Conservation (phyloP, 805 yeast species). For the Lipomyces mesembrius region DNA sequence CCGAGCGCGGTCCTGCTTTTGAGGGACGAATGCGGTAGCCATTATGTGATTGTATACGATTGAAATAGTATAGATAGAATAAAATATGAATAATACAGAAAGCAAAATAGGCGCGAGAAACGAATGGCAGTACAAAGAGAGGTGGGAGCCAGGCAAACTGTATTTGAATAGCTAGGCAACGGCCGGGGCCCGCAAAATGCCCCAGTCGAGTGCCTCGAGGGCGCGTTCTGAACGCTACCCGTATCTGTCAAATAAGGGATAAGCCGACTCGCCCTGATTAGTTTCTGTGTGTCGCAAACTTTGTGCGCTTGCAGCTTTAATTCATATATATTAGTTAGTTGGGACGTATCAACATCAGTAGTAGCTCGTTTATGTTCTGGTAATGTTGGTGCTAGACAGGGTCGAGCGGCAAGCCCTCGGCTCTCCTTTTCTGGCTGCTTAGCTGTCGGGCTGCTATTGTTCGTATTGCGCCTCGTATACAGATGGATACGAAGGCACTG, state of each 20-base stretch:
- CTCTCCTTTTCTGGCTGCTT: too few species aligned
- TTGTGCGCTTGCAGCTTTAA: neutral
- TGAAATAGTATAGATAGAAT: neutral
- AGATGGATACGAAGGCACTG: too few species aligned
- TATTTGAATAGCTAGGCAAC: neutral
- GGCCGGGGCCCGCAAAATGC: too few species aligned
- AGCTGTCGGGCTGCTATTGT: too few species aligned
- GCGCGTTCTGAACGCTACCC: neutral
- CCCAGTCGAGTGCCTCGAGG: too few species aligned
- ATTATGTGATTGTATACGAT: conserved; percentile 2
- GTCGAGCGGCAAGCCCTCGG: too few species aligned
- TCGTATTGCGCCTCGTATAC: too few species aligned
- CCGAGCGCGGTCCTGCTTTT: conserved; percentile 34
- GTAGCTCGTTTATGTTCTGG: too few species aligned
- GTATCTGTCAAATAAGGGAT: neutral
- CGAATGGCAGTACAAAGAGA: neutral
- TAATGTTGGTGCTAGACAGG: too few species aligned
- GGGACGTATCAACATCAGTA: neutral
- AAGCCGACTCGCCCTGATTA: neutral
- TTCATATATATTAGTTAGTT: neutral
- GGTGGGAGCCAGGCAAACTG: neutral
- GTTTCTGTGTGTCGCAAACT: neutral
- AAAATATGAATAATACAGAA: neutral
- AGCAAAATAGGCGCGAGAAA: neutral
- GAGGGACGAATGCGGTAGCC: conserved; percentile 27